Evolutionary conservation across 257 asterid species (phyloP).

Genomic region (Nicotiana otophora): DNA sequence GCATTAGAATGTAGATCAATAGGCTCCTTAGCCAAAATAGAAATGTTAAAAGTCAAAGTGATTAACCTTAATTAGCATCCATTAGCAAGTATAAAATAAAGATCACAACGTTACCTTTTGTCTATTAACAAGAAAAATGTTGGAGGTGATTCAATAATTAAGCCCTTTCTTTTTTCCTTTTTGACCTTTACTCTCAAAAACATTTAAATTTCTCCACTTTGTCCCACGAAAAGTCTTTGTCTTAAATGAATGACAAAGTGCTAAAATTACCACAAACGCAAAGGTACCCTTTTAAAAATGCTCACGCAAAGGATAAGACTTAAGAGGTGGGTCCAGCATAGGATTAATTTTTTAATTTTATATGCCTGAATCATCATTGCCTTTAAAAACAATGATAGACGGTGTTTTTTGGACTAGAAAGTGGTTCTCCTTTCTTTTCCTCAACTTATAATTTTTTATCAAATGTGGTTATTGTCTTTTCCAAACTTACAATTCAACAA

Average conservation of each 20-base stretch:
- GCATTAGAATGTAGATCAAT: neutral
- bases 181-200: neutral
- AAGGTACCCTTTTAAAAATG: neutral
- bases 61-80: neutral
- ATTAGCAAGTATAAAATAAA: neutral
- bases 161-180: neutral
- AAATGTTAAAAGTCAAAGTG: neutral
- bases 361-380: neutral
- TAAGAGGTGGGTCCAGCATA: neutral
- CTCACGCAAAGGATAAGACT: neutral
- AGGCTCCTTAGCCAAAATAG: neutral
- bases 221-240: conserved; percentile 10
- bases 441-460: neutral
- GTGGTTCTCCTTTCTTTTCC: conserved; percentile 28
- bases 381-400: conserved; percentile 26
- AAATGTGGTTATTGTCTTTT: neutral
- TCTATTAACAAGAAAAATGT: neutral
- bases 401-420: conserved; percentile 35
- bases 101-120: neutral
- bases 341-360: neutral
- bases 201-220: conserved; percentile 3
- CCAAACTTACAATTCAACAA: neutral
- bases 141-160: neutral
- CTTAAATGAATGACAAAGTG: conserved; percentile 28
- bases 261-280: conserved; percentile 28